phyloP scores from a whole-genome alignment of 805 yeast species.

The Kuraishia cidri region DNA sequence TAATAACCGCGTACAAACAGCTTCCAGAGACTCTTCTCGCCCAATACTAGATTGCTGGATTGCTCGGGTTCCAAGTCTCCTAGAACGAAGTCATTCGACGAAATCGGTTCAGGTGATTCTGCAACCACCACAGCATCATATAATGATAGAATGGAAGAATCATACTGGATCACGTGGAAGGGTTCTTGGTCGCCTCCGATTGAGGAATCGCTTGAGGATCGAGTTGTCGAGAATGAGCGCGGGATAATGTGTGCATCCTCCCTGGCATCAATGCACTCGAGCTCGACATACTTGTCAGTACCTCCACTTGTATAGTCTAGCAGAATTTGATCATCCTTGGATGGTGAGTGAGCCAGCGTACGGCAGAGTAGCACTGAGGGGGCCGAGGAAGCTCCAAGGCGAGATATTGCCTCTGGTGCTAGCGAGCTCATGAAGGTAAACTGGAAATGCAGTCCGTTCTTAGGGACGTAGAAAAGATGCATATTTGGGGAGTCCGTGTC shows the following conservation, averaged over 20 bases:
- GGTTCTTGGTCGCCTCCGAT: slow-evolving; percentile 39
- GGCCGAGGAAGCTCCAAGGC: slow-evolving; percentile 9
- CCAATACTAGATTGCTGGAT: slow-evolving; percentile 12
- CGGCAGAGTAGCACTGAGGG: slow-evolving; percentile 20
- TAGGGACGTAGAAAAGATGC: slow-evolving; percentile 22
- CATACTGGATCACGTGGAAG: slow-evolving; percentile 36
- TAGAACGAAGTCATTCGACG: slow-evolving; percentile 21
- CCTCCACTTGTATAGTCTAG: slow-evolving; percentile 27
- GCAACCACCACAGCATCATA: slow-evolving; percentile 46
- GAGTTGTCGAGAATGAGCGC: slow-evolving; percentile 28
- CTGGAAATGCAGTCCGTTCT: slow-evolving; percentile 15
- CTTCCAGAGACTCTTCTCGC: slow-evolving; percentile 24
- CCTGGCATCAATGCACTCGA: slow-evolving; percentile 38
- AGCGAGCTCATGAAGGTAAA: slow-evolving; percentile 21
- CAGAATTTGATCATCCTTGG: slow-evolving; percentile 4
- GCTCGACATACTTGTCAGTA: slow-evolving; percentile 24
- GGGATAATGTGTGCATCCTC: slow-evolving; percentile 36
- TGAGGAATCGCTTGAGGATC: slow-evolving; percentile 42
- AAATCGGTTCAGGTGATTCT: slow-evolving; percentile 15
- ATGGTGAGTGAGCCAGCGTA: slow-evolving; percentile 8
- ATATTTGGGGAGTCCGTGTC: slow-evolving; percentile 16
- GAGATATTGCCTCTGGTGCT: slow-evolving; percentile 15
- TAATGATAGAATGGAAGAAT: slow-evolving; percentile 24
- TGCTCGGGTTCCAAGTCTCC: slow-evolving; percentile 24
- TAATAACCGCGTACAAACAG: slow-evolving; percentile 29